Evolutionary conservation across 208 protist species (phyloP), one percentile per base, ranked within the genome.

Genomic region (Wallacemonas sp.): DNA sequence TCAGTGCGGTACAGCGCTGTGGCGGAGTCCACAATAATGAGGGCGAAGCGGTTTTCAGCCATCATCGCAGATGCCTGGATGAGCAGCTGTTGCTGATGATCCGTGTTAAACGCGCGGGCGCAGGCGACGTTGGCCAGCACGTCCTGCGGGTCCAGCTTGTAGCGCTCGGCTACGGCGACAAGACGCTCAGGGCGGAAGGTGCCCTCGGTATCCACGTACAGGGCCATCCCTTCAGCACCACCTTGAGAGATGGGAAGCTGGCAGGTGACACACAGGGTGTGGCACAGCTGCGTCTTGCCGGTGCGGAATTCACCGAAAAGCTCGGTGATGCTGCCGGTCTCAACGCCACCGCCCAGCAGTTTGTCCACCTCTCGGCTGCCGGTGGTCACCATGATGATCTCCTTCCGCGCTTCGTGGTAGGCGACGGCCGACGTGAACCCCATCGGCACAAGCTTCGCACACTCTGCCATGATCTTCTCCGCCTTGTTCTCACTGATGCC

Each of bases 151-250:
- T 98, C 85, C 2, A 99, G 71, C 34, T 97, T 97, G 75, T 96
- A 99, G 15, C 94, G 82, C 69, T 97, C 90, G 42, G 96, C 96
- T 26, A 98, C 94, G 5, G 88, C 86, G 17, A 91, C 77, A 14
- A 96, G 75, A 19, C 91, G 80, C 75, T 97, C 91, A 9, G 99
- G 98, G 54, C 99, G 94, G 71, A 99, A 99, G 3, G 98, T 99
- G 47, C 98, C 98, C 82, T 99, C 98, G 0, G 98, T 99, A 70
- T 99, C 99, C 70, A 99, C 99, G 79, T 99, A 99, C 4, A 99
- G 76, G 38, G 97, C 98, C 90, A 99, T 99, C 51, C 98, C 99
- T 80, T 98, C 96, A 24, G 92, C 98, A 24, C 98, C 98, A 63
- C 98, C 97, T 65, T 98, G 80, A 6, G 91, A 91, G 49, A 98